Evolutionary conservation across 352 stramenopile species (phyloP).

Genomic region (Pythium rhizo-oryzae): DNA sequence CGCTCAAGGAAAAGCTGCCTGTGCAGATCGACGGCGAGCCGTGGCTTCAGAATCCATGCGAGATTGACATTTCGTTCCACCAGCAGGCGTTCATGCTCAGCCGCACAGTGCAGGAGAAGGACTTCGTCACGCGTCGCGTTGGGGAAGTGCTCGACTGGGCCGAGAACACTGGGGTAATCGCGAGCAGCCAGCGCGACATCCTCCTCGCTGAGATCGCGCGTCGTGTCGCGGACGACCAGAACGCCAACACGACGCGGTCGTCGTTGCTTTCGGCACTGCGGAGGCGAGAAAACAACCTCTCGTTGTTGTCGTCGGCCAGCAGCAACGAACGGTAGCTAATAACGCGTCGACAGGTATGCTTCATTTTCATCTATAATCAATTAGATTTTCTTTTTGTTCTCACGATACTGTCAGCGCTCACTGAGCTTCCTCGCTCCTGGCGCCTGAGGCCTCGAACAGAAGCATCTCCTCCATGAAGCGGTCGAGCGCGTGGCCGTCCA

Average conservation of each 20-base stretch:
- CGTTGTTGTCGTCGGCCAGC: constrained; percentile 13
- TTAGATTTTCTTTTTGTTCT: not conserved
- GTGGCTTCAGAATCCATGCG: constrained; percentile 88
- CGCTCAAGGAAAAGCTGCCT: constrained; percentile 62
- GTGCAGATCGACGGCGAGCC: constrained; percentile 96
- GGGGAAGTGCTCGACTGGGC: constrained; percentile 86
- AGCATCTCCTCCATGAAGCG: constrained; percentile 81
- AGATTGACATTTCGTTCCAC: constrained; percentile 82
- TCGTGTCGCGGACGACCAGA: constrained; percentile 51
- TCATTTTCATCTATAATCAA: not conserved
- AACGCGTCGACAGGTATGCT: not conserved
- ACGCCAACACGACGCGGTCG: not conserved
- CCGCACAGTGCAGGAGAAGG: constrained; percentile 70
- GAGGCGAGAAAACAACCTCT: constrained; percentile 11
- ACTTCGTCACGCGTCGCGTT: constrained; percentile 79
- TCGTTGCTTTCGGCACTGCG: constrained; percentile 13
- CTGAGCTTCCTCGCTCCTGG: not conserved
- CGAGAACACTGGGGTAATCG: constrained; percentile 73
- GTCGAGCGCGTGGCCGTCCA: constrained; percentile 89
- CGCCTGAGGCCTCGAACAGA: constrained; percentile 36
- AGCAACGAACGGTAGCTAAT: constrained; percentile 25
- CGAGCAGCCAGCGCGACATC: constrained; percentile 68
- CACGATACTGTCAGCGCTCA: not conserved
- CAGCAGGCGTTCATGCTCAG: constrained; percentile 88
- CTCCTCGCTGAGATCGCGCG: constrained; percentile 72